phyloP scores from a whole-genome alignment of 805 yeast species.

The Candida ortonii region DNA sequence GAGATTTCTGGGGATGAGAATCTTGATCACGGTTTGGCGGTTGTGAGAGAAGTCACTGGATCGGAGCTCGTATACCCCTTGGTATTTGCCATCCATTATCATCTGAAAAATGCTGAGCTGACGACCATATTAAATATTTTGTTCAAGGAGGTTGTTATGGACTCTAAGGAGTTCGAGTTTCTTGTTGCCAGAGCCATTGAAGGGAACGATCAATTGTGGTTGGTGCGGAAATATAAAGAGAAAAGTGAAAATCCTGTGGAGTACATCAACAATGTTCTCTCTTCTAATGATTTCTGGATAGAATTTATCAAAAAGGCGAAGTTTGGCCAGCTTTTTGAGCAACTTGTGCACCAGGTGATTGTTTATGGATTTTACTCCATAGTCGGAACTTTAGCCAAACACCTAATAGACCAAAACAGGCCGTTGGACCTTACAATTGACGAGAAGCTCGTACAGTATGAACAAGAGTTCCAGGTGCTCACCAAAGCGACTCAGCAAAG shows the following conservation, averaged over 20 bases:
- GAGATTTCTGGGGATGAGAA: conserved; percentile 4
- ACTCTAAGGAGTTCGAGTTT: conserved; percentile 20
- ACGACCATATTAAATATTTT: conserved; percentile 17
- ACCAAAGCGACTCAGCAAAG: conserved; percentile 3
- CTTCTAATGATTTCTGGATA: conserved; percentile 22
- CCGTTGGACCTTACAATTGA: conserved; percentile 1
- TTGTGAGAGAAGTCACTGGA: conserved; percentile 5
- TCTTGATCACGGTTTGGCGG: conserved; percentile 9
- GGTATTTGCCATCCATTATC: conserved; percentile 9
- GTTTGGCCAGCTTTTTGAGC: conserved; percentile 11
- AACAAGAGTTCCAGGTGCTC: conserved; percentile 12
- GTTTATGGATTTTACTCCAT: conserved; percentile 27
- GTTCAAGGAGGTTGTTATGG: conserved; percentile 15
- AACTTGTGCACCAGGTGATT: conserved; percentile 18
- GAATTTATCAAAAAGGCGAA: conserved; percentile 11
- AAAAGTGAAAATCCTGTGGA: conserved; percentile 13
- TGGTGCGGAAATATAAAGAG: conserved; percentile 15
- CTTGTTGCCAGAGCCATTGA: conserved; percentile 26
- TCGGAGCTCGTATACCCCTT: conserved; percentile 6
- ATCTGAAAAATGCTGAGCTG: conserved; percentile 13
- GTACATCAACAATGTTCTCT: conserved; percentile 11
- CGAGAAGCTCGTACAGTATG: conserved; percentile 8
- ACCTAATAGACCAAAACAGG: conserved; percentile 5
- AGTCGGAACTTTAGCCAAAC: conserved; percentile 18
- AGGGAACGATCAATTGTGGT: conserved; percentile 9